These are phyloP conservation scores for Aureobasidium lini DNA, from an alignment of 2,329 filamentous ascomycete genomes.

Conservation along the genomic window DNA sequence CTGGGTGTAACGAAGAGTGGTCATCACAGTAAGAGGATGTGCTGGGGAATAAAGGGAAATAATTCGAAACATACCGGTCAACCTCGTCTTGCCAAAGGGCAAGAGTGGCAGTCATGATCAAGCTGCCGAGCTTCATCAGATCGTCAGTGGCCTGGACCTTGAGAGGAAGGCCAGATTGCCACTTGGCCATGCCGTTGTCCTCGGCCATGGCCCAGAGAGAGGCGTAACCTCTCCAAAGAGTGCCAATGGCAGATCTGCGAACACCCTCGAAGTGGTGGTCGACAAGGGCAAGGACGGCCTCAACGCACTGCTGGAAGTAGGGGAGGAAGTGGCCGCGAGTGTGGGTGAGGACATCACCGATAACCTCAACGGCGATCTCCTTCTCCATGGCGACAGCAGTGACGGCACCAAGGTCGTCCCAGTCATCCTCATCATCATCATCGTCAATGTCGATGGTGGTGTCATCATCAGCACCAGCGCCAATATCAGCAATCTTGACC, in stretches of 20 bases:
- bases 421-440: slow-evolving; percentile 73
- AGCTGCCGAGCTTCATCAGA: slow-evolving; percentile 75
- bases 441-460: slow-evolving; percentile 55
- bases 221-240: slow-evolving; percentile 87
- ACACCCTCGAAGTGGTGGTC: slow-evolving; percentile 91
- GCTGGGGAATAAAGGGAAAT: slow-evolving; percentile 17
- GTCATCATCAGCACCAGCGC: slow-evolving; percentile 50
- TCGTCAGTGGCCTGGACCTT: slow-evolving; percentile 72
- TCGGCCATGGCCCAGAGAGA: slow-evolving; percentile 85
- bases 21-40: slow-evolving; percentile 62
- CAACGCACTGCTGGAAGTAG: slow-evolving; percentile 83
- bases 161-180: slow-evolving; percentile 79
- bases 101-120: slow-evolving; percentile 77
- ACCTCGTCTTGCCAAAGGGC: slow-evolving; percentile 82
- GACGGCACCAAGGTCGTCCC: slow-evolving; percentile 75
- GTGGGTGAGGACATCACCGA: slow-evolving; percentile 86
- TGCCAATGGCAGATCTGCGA: slow-evolving; percentile 83
- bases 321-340: slow-evolving; percentile 72
- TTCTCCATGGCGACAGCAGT: slow-evolving; percentile 91
- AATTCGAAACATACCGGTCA: slow-evolving; percentile 67
- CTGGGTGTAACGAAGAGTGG: slow-evolving; percentile 89
- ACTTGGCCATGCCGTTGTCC: slow-evolving; percentile 69
- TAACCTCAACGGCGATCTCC: slow-evolving; percentile 91
- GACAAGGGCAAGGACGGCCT: slow-evolving; percentile 69
- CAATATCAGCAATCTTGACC: slow-evolving; percentile 65